Percentiles rank a stretch among this genome's conserved stretches.
Conservation (phyloP, 441 rosid species). For the Omphalea diandra region DNA sequence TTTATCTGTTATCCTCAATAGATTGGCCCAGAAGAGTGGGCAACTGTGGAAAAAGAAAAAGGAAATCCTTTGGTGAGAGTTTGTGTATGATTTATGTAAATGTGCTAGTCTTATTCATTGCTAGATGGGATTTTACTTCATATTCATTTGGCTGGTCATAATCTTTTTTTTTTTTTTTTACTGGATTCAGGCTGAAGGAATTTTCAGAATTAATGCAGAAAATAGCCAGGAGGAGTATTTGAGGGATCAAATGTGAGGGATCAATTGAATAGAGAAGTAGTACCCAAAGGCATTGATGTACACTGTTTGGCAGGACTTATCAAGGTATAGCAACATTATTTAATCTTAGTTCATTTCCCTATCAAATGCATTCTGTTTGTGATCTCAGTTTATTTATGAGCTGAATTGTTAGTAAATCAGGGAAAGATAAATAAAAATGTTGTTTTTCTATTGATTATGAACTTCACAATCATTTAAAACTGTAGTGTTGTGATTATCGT, state of each 20-base stretch:
- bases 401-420: neutral
- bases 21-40: neutral
- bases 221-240: conserved; percentile 87
- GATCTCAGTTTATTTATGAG: too few species aligned
- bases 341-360: conserved; percentile 7
- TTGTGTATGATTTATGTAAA: neutral
- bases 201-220: conserved; percentile 81
- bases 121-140: conserved; percentile 6
- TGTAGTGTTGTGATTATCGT: neutral
- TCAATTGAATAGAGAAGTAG: conserved; percentile 66
- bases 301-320: conserved; percentile 92
- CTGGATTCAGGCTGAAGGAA: conserved; percentile 70
- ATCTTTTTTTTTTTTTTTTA: conserved; percentile 11
- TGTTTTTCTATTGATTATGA: neutral
- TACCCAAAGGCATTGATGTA: conserved; percentile 65
- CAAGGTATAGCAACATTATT: conserved; percentile 49
- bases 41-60: neutral
- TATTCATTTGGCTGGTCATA: neutral
- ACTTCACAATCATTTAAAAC: neutral
- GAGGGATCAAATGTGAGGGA: conserved; percentile 78
- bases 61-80: neutral
- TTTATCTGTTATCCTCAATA: neutral
- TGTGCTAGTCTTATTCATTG: neutral
- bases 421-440: neutral
- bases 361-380: conserved; percentile 1